These are phyloP conservation scores for Amorphotheca resinae DNA, from an alignment of 495 filamentous ascomycete genomes.

Conservation along the genomic window DNA sequence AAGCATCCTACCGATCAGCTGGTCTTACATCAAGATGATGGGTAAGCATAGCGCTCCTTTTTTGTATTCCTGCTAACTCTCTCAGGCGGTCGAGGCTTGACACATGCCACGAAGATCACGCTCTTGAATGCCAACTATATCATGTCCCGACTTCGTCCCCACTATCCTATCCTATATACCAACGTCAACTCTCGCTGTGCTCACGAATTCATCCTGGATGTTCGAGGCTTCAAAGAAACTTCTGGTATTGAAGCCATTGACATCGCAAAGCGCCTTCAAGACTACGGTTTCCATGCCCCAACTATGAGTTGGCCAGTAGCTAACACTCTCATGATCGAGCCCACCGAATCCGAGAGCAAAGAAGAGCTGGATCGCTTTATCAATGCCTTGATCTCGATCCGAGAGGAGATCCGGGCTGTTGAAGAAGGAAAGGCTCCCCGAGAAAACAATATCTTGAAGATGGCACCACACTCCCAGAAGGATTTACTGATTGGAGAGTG, in stretches of 20 bases:
- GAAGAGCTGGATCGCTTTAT: conserved; percentile 93
- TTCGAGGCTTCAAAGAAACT: conserved; percentile 72
- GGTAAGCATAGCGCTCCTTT: conserved; percentile 28
- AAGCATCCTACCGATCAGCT: conserved; percentile 90
- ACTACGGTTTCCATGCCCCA: conserved; percentile 96
- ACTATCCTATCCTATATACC: conserved; percentile 89
- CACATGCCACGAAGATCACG: conserved; percentile 89
- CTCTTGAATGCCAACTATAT: conserved; percentile 98
- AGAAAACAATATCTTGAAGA: conserved; percentile 84
- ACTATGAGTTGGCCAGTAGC: conserved; percentile 98
- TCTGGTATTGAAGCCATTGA: conserved; percentile 89
- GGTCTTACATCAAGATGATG: conserved; percentile 98
- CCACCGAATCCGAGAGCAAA: conserved; percentile 88
- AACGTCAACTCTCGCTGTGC: conserved; percentile 81
- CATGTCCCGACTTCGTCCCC: conserved; percentile 73
- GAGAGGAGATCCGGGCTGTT: conserved; percentile 71
- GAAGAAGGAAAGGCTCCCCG: conserved; percentile 69
- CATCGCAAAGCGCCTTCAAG: conserved; percentile 93
- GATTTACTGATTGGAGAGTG: conserved; percentile 58
- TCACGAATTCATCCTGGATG: conserved; percentile 97
- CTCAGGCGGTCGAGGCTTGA: conserved; percentile 62
- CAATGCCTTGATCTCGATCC: conserved; percentile 81
- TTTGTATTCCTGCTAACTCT: conserved; percentile 1
- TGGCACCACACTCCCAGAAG: conserved; percentile 76
- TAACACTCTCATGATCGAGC: conserved; percentile 98